Base-by-base conservation (phyloP, 768 basidiomycete species). In the Tricholoma saponaceum region DNA sequence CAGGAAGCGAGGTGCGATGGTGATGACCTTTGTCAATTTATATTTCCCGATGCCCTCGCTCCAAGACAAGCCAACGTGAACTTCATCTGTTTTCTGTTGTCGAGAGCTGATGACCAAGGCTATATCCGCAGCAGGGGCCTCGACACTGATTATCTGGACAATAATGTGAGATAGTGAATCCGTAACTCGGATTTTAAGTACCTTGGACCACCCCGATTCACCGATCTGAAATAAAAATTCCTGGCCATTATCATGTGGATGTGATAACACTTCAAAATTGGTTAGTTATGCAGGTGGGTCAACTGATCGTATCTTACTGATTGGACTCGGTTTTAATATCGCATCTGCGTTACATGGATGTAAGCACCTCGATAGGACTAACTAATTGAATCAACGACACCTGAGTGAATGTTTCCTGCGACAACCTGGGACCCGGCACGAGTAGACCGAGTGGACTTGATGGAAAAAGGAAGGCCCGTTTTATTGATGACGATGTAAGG, bases 21-120 rank as follows among this genome's bases (percentile, higher is more conserved):
- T 95, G 62, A 99, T 86, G 62, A 98, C 88, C 74, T 98, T 98
- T 25, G 89, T 89, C 32, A 98, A 76, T 68, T 98, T 98, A 71
- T 98, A 98, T 77, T 97, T 98, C 33, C 97, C 97, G n/a, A 87
- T 76, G 1, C 95, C 97, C 71, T 96, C 95, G 16, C 83, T 80
- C 84, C 95, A 98, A 4, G 94, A 95, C 37, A 99, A 64, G 1
- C 96, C 97, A 47, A 92, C 71, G 67, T 95, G 90, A 53, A 86
- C 79, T 67, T 87, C 84, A 49, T 90, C 85, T 2, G 79, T 73
- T 60, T 78, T 84, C 53, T 85, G 85, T 28, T 75, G 76, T 43
- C 81, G 73, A 8, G 88, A 86, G 2, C 85, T 77, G 41, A 94
- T 79, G 33, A 86, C 82, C 51, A 98, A 74, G 58, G 89, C 89